Conservation (phyloP, 768 basidiomycete species). For the Tephrocybe sp. region DNA sequence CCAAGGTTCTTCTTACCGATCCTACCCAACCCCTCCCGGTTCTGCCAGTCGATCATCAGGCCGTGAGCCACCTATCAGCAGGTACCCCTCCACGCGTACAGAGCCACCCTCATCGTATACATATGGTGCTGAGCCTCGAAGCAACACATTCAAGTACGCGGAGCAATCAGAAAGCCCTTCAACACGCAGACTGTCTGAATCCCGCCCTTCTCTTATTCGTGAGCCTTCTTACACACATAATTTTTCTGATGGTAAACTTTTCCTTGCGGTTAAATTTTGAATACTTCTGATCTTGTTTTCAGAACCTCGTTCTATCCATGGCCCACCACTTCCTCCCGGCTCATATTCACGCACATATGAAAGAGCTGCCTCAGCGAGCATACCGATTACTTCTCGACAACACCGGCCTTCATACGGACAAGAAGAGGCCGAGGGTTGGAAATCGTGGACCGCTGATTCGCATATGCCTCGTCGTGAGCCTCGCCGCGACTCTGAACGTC, state of each 20-base stretch:
- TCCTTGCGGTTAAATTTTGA: background rate
- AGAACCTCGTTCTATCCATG: constrained; percentile 14
- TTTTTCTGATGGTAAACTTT: constrained; percentile 16
- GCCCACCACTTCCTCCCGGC: constrained; percentile 5
- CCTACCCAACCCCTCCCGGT: constrained; percentile 19
- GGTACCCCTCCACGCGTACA: constrained; percentile 2
- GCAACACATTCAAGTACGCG: constrained; percentile 20
- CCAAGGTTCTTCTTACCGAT: constrained; percentile 8
- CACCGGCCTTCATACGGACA: constrained; percentile 12
- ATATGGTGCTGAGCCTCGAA: constrained; percentile 13
- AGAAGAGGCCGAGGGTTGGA: constrained; percentile 17
- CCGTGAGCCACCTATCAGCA: constrained; percentile 12
- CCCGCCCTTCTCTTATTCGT: constrained; percentile 11
- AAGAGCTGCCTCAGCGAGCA: constrained; percentile 15
- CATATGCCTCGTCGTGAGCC: constrained; percentile 9
- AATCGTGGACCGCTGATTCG: constrained; percentile 13
- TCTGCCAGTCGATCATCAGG: constrained; percentile 15
- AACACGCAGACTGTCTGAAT: constrained; percentile 18
- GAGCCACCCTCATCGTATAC: constrained; percentile 7
- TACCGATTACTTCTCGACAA: constrained; percentile 15
- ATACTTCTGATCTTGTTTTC: background rate
- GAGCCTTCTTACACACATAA: constrained; percentile 19
- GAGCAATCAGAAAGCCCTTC: constrained; percentile 17
- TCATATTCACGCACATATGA: constrained; percentile 15
- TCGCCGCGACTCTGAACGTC: constrained; percentile 13